phyloP scores from a whole-genome alignment of 768 basidiomycete genomes.

The Lentinula lateritia region DNA sequence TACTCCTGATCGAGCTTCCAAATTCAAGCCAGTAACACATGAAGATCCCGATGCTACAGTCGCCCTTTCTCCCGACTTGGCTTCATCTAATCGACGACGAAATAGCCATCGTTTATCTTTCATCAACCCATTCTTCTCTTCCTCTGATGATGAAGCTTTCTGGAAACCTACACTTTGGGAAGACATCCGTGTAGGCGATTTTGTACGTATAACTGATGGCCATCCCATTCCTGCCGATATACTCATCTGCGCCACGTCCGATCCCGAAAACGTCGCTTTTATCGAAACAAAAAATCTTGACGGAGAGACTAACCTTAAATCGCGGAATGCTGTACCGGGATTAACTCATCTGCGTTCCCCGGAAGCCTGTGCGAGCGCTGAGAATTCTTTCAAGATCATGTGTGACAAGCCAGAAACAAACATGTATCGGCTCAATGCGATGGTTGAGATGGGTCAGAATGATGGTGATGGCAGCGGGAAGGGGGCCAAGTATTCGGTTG shows the following conservation, averaged over 20 bases:
- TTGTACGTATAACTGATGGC: conserved; percentile 68
- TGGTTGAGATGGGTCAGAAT: conserved; percentile 43
- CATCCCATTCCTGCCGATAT: conserved; percentile 70
- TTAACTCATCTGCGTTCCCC: conserved; percentile 72
- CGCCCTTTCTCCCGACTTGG: background rate
- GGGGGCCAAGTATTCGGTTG: conserved; percentile 56
- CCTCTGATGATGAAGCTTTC: conserved; percentile 21
- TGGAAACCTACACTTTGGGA: conserved; percentile 77
- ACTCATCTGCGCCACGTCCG: conserved; percentile 58
- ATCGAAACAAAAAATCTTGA: conserved; percentile 97
- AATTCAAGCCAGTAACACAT: background rate
- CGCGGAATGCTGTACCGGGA: conserved; percentile 71
- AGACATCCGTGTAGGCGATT: conserved; percentile 86
- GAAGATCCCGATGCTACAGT: background rate
- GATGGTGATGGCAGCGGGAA: background rate
- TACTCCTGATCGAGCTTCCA: background rate
- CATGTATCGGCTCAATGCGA: conserved; percentile 88
- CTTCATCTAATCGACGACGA: conserved; percentile 26
- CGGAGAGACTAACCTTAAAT: conserved; percentile 98
- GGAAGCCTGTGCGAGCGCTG: conserved; percentile 45
- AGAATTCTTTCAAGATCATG: conserved; percentile 62
- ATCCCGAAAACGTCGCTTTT: conserved; percentile 50
- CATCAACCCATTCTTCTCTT: background rate
- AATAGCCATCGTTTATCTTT: conserved; percentile 13
- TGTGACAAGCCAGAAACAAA: conserved; percentile 87